phyloP scores from a whole-genome alignment of 164 flowering plant genomes.

The Hamamelis virginiana region DNA sequence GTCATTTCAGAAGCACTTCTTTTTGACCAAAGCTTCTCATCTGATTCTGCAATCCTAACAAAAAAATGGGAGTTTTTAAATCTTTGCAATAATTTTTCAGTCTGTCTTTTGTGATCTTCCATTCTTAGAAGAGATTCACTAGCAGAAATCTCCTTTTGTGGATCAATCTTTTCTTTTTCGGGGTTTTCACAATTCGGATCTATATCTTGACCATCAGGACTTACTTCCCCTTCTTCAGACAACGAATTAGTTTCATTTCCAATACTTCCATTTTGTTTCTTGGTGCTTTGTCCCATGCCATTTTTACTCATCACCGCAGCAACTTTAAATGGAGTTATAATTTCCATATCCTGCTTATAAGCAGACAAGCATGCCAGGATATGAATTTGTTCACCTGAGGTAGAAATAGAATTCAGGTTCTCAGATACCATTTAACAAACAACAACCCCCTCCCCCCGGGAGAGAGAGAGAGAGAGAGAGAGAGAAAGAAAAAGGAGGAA shows the following conservation, averaged over 20 bases:
- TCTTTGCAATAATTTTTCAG: slow-evolving; percentile 56
- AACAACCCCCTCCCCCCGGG: not conserved
- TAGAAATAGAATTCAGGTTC: slow-evolving; percentile 16
- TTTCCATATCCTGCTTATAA: slow-evolving; percentile 68
- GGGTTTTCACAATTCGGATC: slow-evolving; percentile 41
- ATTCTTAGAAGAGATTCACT: slow-evolving; percentile 81
- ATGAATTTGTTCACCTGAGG: slow-evolving; percentile 88
- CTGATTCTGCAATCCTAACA: slow-evolving; percentile 77
- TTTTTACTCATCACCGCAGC: slow-evolving; percentile 86
- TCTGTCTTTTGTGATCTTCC: slow-evolving; percentile 77
- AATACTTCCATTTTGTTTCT: slow-evolving; percentile 40
- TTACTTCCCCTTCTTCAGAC: slow-evolving; percentile 22
- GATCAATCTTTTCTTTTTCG: slow-evolving; percentile 29
- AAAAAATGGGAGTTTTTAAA: slow-evolving; percentile 88
- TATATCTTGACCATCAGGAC: slow-evolving; percentile 27
- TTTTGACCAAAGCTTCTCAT: slow-evolving; percentile 79
- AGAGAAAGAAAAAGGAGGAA: not conserved
- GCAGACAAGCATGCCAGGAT: slow-evolving; percentile 85
- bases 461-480: not conserved
- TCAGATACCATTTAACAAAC: not conserved
- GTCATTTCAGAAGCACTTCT: slow-evolving; percentile 31
- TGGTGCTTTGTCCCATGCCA: slow-evolving; percentile 41
- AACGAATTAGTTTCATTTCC: slow-evolving; percentile 22
- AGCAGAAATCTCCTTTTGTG: slow-evolving; percentile 49
- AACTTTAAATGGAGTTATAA: slow-evolving; percentile 91